Conservation (phyloP, 176 grass and related monocot genomes). For the Aegilops bicornis region DNA sequence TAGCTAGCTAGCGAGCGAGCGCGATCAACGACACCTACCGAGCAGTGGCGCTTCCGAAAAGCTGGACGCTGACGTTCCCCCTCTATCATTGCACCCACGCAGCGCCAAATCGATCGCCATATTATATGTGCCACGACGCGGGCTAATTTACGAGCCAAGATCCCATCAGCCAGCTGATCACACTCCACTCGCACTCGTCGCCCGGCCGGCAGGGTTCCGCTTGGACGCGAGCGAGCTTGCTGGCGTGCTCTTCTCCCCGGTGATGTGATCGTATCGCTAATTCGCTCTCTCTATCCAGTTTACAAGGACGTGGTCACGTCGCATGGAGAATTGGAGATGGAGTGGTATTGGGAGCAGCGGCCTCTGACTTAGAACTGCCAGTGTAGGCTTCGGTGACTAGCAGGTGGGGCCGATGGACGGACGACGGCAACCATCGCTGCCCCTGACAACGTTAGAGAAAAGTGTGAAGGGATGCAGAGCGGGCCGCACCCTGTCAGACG, state of each 20-base stretch:
- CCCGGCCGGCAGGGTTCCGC: neutral
- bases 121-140: neutral
- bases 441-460: neutral
- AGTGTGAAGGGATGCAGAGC: neutral
- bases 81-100: neutral
- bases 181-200: neutral
- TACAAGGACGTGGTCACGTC: neutral
- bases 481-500: slow-evolving; percentile 20
- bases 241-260: neutral
- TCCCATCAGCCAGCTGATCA: neutral
- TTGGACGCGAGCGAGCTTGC: neutral
- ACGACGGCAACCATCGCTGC: slow-evolving; percentile 9
- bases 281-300: neutral
- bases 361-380: neutral
- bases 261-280: neutral
- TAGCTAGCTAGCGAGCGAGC: neutral
- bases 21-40: neutral
- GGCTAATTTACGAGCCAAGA: neutral
- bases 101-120: neutral
- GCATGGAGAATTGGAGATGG: too few relatives aligned
- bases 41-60: neutral
- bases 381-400: neutral
- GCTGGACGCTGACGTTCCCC: slow-evolving; percentile 16
- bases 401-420: neutral
- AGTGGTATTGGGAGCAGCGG: neutral